Base-by-base conservation (phyloP, 2,329 filamentous ascomycete species). In the Fulvia fulva region DNA sequence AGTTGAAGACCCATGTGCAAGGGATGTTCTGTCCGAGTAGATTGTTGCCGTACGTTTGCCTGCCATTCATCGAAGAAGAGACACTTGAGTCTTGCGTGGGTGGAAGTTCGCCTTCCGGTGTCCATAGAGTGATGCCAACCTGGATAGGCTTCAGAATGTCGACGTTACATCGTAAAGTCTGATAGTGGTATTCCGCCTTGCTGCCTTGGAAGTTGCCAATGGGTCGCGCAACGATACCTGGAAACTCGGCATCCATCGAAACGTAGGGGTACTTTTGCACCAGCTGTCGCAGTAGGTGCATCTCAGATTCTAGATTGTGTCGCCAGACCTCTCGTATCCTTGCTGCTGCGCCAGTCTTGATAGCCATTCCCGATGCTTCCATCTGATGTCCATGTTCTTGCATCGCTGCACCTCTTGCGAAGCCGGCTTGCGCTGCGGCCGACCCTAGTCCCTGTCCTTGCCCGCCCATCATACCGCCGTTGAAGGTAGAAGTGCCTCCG, bases 1-100 rank as follows among this genome's bases (percentile, higher is more conserved):
- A 99, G 80, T 99, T 97, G 82, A 99, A 99, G 67, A 97, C 93
- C 94, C 94, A 99, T 19, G 93, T 95, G 71, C 89, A 95, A 16
- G 90, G 93, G 59, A 91, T 63, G 16, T 59, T 59, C 37, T 64
- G 86, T 51, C 83, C 81, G 56, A 69, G 62, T n/a, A 69, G 59
- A 37, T 64, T 63, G 53, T 67, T 67, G n/a, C 62, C 64, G 25
- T 76, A 74, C 63, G 78, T 76, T 22, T 61, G 60, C 43, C 63
- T 65, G 55, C 66, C 61, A 34, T 65, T 67, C 45, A 62, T 49
- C 45, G 79, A 74, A 61, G 78, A 77, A 55, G 79, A 74, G 59
- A 84, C 71, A 28, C 71, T 69, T 7, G 72, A 64, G 55, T 80
- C 77, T 63, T 87, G 85, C 11, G 88, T 81, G 2, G 91, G 90